Percentiles rank a stretch among this genome's conserved stretches.
These are phyloP conservation scores for Toxicodendron radicans DNA, from an alignment of 345 rosid genomes.

Conservation along the genomic window DNA sequence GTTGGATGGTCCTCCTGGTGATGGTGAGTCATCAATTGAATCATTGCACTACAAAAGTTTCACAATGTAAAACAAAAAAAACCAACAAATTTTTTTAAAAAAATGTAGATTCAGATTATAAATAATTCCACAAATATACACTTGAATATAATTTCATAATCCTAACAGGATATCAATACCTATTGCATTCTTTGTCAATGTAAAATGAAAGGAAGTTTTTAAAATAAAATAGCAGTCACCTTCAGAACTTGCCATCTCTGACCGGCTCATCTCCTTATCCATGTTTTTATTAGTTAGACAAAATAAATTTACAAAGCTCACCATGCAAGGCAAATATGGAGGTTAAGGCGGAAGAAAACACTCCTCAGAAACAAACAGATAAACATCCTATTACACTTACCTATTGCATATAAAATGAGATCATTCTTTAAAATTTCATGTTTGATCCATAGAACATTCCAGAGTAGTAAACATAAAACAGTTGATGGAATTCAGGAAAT, in stretches of 20 bases:
- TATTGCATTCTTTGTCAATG: background rate
- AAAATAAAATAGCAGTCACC: background rate
- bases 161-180: no score
- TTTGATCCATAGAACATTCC: no score
- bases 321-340: no score
- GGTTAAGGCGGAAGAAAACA: no score
- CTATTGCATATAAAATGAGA: no score
- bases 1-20: slow-evolving; percentile 23
- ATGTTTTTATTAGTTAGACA: background rate
- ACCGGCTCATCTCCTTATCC: background rate
- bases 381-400: no score
- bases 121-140: background rate
- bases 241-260: background rate
- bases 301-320: background rate
- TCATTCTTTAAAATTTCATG: no score
- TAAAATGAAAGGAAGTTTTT: background rate
- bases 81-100: background rate
- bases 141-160: background rate
- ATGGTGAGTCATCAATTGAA: slow-evolving; percentile 32
- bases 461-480: no score
- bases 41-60: slow-evolving; percentile 48
- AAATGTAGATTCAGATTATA: background rate
- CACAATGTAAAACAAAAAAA: background rate
- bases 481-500: background rate
- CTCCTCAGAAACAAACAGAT: no score